Percentiles rank a stretch among this genome's conserved stretches.
These are phyloP conservation scores for Hirschioporus abietinus DNA, from an alignment of 768 basidiomycete species.

Conservation along the genomic window DNA sequence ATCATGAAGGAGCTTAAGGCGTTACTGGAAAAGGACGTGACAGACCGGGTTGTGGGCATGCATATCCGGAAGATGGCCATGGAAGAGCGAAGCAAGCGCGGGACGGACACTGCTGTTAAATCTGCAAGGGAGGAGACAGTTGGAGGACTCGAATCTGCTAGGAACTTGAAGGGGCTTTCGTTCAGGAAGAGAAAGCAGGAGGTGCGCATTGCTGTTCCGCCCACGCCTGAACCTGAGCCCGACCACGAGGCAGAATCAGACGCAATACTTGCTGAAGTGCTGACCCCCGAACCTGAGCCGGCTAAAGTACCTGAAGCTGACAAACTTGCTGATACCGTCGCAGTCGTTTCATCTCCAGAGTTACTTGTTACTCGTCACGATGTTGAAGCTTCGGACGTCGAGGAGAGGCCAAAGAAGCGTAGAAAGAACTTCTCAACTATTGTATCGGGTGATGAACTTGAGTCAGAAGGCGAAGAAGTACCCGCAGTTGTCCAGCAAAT, in stretches of 20 bases:
- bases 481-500: slow-evolving; percentile 18
- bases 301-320: background rate
- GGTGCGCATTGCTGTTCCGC: slow-evolving; percentile 6
- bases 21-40: slow-evolving; percentile 60
- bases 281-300: background rate
- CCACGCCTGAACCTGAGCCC: slow-evolving; percentile 16
- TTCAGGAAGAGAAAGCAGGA: slow-evolving; percentile 39
- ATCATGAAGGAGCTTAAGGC: slow-evolving; percentile 52
- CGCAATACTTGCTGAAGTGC: slow-evolving; percentile 54
- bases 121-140: slow-evolving; percentile 2
- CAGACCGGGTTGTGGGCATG: slow-evolving; percentile 51
- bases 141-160: slow-evolving; percentile 1
- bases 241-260: slow-evolving; percentile 31
- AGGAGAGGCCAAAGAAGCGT: slow-evolving; percentile 24
- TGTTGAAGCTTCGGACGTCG: slow-evolving; percentile 6
- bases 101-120: slow-evolving; percentile 12
- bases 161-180: slow-evolving; percentile 38
- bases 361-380: slow-evolving; percentile 29
- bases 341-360: slow-evolving; percentile 19
- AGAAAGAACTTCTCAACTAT: slow-evolving; percentile 15
- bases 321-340: background rate
- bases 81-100: slow-evolving; percentile 38
- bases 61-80: slow-evolving; percentile 48
- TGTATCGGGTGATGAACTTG: slow-evolving; percentile 36
- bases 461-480: slow-evolving; percentile 57